phyloP scores from a whole-genome alignment of 75 land plant genomes.

The Larix kaempferi region DNA sequence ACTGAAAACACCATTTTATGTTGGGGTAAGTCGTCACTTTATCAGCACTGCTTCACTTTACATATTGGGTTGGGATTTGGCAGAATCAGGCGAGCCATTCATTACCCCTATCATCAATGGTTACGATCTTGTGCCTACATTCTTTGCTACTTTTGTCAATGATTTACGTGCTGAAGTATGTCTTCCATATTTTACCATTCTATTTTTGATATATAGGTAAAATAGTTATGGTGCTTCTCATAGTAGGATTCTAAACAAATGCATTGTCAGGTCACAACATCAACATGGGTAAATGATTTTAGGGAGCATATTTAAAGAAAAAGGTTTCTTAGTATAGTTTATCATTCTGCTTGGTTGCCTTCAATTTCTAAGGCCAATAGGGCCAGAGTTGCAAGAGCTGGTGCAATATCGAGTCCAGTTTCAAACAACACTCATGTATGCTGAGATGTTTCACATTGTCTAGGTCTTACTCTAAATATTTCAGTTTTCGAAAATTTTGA shows the following conservation, averaged over 20 bases:
- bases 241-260: neutral
- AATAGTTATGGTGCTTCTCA: neutral
- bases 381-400: slow-evolving; percentile 78
- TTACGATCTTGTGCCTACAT: slow-evolving; percentile 92
- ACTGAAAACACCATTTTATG: neutral
- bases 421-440: slow-evolving; percentile 82
- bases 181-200: neutral
- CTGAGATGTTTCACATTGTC: neutral
- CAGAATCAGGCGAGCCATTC: slow-evolving; percentile 90
- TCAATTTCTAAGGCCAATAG: slow-evolving; percentile 62
- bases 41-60: neutral
- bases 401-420: slow-evolving; percentile 75
- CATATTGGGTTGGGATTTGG: slow-evolving; percentile 64
- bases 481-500: too few relatives aligned
- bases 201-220: neutral
- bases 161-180: slow-evolving; percentile 88
- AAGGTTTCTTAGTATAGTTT: slow-evolving; percentile 68
- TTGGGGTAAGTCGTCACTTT: neutral
- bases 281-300: slow-evolving; percentile 94
- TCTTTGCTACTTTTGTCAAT: slow-evolving; percentile 81
- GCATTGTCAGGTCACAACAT: slow-evolving; percentile 73
- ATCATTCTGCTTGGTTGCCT: slow-evolving; percentile 82
- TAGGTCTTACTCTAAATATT: too few relatives aligned
- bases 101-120: slow-evolving; percentile 80
- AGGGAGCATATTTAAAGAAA: slow-evolving; percentile 85